Evolutionary conservation across 2,329 filamentous ascomycete genomes (phyloP).

Genomic region (Alternaria arborescens): DNA sequence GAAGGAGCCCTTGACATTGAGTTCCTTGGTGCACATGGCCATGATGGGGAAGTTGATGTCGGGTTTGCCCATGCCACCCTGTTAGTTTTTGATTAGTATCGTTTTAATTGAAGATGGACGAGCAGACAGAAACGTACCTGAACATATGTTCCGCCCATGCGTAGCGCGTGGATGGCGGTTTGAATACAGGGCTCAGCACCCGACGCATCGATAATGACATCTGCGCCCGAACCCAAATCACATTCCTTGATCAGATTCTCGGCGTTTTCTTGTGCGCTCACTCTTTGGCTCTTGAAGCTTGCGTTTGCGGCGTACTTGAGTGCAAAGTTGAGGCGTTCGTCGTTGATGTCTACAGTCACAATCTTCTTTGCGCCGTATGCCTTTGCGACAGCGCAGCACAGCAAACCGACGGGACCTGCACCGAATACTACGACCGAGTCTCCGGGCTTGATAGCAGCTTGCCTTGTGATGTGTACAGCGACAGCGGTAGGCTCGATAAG

Average conservation of each 20-base stretch:
- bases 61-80: constrained; percentile 80
- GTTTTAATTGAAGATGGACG: not conserved
- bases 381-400: constrained; percentile 85
- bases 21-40: constrained; percentile 87
- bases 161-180: constrained; percentile 58
- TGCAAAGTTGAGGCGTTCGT: constrained; percentile 81
- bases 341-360: constrained; percentile 87
- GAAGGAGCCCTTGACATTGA: constrained; percentile 87
- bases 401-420: constrained; percentile 73
- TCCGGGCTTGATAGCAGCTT: constrained; percentile 55
- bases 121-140: constrained; percentile 39
- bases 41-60: constrained; percentile 94
- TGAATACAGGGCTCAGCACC: constrained; percentile 61
- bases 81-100: constrained; percentile 2
- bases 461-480: constrained; percentile 59
- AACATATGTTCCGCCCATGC: constrained; percentile 59
- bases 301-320: constrained; percentile 74
- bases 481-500: constrained; percentile 74
- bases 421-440: constrained; percentile 60
- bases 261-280: constrained; percentile 74
- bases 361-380: constrained; percentile 87
- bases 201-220: constrained; percentile 59
- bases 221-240: constrained; percentile 64
- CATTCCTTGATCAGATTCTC: constrained; percentile 69
- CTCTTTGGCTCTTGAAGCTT: constrained; percentile 68